Base-by-base conservation (phyloP, 805 yeast genomes). In the Candida patagonica region DNA sequence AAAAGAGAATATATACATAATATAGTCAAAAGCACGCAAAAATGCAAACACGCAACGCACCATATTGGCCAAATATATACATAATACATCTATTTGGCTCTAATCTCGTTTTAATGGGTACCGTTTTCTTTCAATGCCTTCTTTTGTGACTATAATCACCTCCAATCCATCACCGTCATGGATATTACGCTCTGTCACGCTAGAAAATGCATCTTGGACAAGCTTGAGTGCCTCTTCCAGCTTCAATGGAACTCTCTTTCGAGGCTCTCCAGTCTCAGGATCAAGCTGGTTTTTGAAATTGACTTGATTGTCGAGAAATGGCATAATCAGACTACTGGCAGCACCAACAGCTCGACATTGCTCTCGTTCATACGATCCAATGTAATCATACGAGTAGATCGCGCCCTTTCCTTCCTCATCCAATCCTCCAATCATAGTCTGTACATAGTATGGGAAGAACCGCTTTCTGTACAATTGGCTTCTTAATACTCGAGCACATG, bases 271-370 rank as follows among this genome's bases (percentile, higher is more conserved):
- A 44, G 83, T 68, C 8, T 83, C 67, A 17, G 96, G 95, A 50
- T 75, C 88, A 59, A 70, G 75, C 63, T 92, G 98, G 67, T 92
- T 92, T 60, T 88, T 88, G 65, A 86, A 83, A 60, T 87, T 85
- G 47, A 92, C 98, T 68, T 92, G 98, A 62, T 88, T 89, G 63
- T 92, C 98, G 56, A 92, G 74, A 61, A 92, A 92, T 3, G 98
- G 98, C 94, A 88, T 87, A 50, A 92, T 87, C 64, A 92, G 73
- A 47, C 87, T 76, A 1, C 96, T 92, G 22, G 97, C 97, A 10
- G 96, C 92, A 31, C 98, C 98, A 48, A 95, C 96, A 2, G 97
- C 97, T 56, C 96, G 76, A 64, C 96, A 86, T 59, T 88, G 95
- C 61, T 88, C 96, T 54, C 96, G 77, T 65, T 92, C 97, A 59